Conservation (phyloP, 1,284 basidiomycete genomes). For the Cystodermella granulosa region DNA sequence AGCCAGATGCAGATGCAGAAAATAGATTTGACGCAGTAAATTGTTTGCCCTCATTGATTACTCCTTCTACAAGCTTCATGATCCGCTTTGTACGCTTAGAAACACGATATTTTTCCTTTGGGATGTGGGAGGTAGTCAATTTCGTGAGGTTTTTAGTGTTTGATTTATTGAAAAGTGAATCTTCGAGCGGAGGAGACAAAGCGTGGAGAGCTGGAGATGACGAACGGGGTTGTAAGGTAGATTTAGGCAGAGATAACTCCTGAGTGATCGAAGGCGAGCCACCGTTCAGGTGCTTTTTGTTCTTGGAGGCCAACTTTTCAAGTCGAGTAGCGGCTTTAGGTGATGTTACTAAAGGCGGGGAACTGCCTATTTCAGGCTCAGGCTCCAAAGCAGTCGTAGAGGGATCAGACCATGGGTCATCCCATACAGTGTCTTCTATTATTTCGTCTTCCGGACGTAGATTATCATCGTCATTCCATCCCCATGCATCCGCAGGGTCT, state of each 20-base stretch:
- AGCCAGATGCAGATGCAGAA: slow-evolving; percentile 27
- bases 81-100: slow-evolving; percentile 55
- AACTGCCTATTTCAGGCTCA: slow-evolving; percentile 17
- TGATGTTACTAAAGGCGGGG: slow-evolving; percentile 32
- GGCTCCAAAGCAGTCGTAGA: slow-evolving; percentile 18
- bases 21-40: slow-evolving; percentile 56
- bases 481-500: slow-evolving; percentile 60
- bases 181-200: too few species aligned
- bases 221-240: too few species aligned
- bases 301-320: slow-evolving; percentile 54
- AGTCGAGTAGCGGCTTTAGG: slow-evolving; percentile 53
- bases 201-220: too few species aligned
- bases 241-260: too few species aligned
- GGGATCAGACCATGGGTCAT: slow-evolving; percentile 57
- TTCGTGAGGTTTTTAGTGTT: slow-evolving; percentile 11
- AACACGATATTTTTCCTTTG: slow-evolving; percentile 57
- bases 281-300: slow-evolving; percentile 44
- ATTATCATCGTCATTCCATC: slow-evolving; percentile 52
- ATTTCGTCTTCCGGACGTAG: slow-evolving; percentile 18
- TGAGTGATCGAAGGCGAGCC: slow-evolving; percentile 18
- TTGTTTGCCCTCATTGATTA: slow-evolving; percentile 55
- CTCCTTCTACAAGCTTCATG: slow-evolving; percentile 54
- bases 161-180: too few species aligned
- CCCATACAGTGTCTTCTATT: slow-evolving; percentile 39
- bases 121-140: slow-evolving; percentile 12